Evolutionary conservation across 225 moss, liverwort and hornwort species (phyloP), one percentile per base, ranked within the genome.

Genomic region (Physcomitrium patens): DNA sequence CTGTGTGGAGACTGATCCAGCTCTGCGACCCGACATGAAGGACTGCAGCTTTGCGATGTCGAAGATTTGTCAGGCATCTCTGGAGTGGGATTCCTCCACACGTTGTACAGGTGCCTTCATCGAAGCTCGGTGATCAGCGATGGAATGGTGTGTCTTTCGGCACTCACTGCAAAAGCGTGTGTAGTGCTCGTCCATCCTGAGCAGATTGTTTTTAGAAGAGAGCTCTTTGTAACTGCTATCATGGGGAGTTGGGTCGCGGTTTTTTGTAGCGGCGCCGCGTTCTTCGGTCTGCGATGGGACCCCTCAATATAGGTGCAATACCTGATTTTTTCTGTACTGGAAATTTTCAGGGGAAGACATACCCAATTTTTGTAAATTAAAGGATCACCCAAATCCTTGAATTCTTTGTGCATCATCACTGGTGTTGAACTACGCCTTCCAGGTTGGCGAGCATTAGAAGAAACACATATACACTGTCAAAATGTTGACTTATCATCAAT

Each of bases 11-110:
- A 44, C 61, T 48, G 90, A 91, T 72, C 88, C 85, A 0, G 69
- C 62, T 26, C 59, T 52, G 31, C 87, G 91, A 24, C 93, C 91
- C 0, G 85, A 76, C 50, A 89, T 94, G 91, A 94, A 89, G 56
- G 91, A 89, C 23, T 84, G 90, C 79, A 87, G 86, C 9, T 90
- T 79, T 57, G 76, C 83, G 1, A 79, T 94, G 31, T 90, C 90
- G 1, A 91, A 88, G 15, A 71, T 88, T 74, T 79, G 79, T 31
- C 80, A 74, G 45, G 64, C 80, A 10, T 90, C 91, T 0, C 45
- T 88, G 63, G 90, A 90, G 45, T 94, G 94, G 94, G 85, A 88
- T 45, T 70, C 85, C 23, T 73, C 88, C 3, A 47, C 75, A 13
- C 82, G 80, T 54, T 86, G 77, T 55, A 72, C 80, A 4, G 70